Conservation (phyloP, 192 early-diverging fungal genomes). For the Piromyces finnis region DNA sequence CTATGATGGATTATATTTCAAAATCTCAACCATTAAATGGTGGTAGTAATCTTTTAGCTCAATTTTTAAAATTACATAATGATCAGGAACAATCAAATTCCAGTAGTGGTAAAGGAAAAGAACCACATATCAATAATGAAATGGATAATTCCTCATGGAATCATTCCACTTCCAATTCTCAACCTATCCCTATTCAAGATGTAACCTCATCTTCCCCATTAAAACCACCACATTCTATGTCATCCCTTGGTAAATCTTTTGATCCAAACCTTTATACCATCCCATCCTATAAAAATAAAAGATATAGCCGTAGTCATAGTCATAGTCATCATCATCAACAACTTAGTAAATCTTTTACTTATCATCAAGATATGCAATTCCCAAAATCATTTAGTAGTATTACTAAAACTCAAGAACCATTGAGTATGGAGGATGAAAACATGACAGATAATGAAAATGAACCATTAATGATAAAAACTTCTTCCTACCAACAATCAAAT, state of each 20-base stretch:
- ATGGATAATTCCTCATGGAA: too few relatives aligned
- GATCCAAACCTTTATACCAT: neutral
- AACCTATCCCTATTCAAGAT: neutral
- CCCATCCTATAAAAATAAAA: neutral
- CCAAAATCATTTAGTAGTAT: neutral
- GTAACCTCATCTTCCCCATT: neutral
- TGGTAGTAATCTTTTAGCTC: neutral
- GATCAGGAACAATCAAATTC: neutral
- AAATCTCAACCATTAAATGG: neutral
- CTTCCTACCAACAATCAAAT: neutral
- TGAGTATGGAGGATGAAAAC: neutral
- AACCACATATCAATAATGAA: neutral
- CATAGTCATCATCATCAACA: neutral
- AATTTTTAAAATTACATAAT: neutral
- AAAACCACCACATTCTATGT: neutral
- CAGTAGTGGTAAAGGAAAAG: too few relatives aligned
- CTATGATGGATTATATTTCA: neutral
- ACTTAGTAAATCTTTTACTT: neutral
- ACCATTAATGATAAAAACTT: neutral
- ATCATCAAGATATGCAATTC: neutral
- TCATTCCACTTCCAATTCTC: neutral
- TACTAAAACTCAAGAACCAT: neutral
- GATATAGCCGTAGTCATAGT: neutral
- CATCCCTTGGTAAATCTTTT: neutral
- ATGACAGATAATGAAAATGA: neutral